Conservation (phyloP, 2,329 filamentous ascomycete species). For the Zalaria sp. region DNA sequence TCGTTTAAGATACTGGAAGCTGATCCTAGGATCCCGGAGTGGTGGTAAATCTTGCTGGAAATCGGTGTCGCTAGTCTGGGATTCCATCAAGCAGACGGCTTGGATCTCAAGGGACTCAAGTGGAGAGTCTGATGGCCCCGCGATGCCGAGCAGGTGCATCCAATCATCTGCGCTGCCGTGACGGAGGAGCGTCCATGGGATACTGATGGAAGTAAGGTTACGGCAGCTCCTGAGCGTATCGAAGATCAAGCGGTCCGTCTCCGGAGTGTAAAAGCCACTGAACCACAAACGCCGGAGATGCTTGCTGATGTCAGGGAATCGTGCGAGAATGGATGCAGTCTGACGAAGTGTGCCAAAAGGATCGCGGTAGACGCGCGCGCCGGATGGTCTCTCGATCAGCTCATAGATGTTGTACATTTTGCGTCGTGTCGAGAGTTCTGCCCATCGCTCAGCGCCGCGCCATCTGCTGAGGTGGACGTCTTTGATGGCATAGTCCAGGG, state of each 20-base stretch:
- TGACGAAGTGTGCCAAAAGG: constrained; percentile 35
- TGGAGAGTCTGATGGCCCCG: constrained; percentile 21
- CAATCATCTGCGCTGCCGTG: constrained; percentile 34
- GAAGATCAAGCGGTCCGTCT: constrained; percentile 36
- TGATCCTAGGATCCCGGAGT: constrained; percentile 26
- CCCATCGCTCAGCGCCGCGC: constrained; percentile 39
- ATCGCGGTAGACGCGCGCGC: constrained; percentile 37
- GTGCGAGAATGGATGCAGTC: constrained; percentile 31
- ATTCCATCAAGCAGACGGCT: constrained; percentile 32
- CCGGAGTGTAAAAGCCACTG: constrained; percentile 37
- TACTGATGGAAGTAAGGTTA: constrained; percentile 32
- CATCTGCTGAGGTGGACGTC: constrained; percentile 38
- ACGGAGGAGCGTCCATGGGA: constrained; percentile 39
- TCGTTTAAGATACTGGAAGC: constrained; percentile 35
- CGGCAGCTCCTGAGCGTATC: constrained; percentile 32
- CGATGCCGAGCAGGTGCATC: constrained; percentile 31
- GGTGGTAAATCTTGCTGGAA: constrained; percentile 26
- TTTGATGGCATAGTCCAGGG: constrained; percentile 34
- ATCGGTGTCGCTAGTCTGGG: constrained; percentile 27
- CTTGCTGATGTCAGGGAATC: constrained; percentile 29
- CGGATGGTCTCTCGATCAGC: constrained; percentile 30
- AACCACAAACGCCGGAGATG: constrained; percentile 41
- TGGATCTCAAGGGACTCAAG: constrained; percentile 38
- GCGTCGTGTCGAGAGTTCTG: constrained; percentile 30
- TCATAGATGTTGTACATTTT: constrained; percentile 31